Evolutionary conservation across 495 filamentous ascomycete species (phyloP), one percentile per base, ranked within the genome.

Genomic region (Filosporella fistucella): DNA sequence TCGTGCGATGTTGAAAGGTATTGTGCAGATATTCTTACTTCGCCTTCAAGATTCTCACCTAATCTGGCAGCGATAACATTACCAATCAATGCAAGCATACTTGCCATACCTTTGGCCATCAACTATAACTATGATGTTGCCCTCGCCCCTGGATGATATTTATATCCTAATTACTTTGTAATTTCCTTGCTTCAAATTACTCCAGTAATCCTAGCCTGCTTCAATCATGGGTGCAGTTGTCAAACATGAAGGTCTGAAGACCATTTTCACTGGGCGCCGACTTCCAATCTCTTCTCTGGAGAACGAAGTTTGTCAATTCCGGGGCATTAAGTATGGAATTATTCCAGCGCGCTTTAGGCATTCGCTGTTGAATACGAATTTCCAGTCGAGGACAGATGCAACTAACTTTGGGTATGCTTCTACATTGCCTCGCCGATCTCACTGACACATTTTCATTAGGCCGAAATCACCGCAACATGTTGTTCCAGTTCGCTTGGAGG

Each of bases 401-500:
- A 37, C 30, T 6, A 26, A 18, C n/a, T 51, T 44, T 32, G 40
- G 48, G 48, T 51, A 39, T 13, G 37, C 35, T 17, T 9, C 20
- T 9, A 10, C n/a, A 9, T 26, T 42, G 23, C 13, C 22, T 14
- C 28, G 11, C 7, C 42, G 20, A 20, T 9, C 42, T 18, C 39
- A 36, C 18, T 23, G 14, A 35, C 18, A 23, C 17, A 22, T 10
- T 4, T 40, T 35, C 16, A 44, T 16, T 18, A 70, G 66, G 13
- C 67, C 65, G 6, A 59, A 64, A 56, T 69, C 67, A 39, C 67
- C 66, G 2, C 67, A 71, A 38, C 18, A 37, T 8, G 24, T 20
- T 1, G 9, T 23, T 12, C 24, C 37, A 16, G 17, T 13, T 9
- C 42, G 40, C 2, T 9, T 47, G 8, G 42, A 45, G 41, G 36